These are phyloP conservation scores for Kwoniella mangroviensis DNA, from an alignment of 768 basidiomycete species.

Conservation along the genomic window DNA sequence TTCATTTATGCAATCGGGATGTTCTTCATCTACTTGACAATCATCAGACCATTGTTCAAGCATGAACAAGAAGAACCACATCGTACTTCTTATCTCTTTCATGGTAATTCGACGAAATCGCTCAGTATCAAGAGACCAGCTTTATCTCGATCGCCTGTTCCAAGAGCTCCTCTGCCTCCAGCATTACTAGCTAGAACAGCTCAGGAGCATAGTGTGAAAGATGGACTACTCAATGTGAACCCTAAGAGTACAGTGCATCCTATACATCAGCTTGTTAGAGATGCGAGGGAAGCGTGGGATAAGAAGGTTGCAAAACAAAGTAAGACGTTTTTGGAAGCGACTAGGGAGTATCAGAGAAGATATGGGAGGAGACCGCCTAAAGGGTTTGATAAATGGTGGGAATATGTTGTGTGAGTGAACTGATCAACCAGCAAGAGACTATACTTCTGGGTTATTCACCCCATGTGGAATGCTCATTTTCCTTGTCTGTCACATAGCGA, in stretches of 20 bases:
- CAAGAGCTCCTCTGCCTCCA: constrained; percentile 12
- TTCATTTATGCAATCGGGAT: constrained; percentile 3
- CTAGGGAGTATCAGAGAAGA: constrained; percentile 58
- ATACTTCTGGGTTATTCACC: too few species aligned
- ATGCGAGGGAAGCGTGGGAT: constrained; percentile 50
- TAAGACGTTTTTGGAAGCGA: constrained; percentile 58
- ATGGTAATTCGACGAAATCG: neutral
- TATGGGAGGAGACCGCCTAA: constrained; percentile 57
- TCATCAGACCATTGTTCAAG: neutral
- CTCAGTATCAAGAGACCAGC: neutral
- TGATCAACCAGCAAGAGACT: too few species aligned
- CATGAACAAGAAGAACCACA: neutral
- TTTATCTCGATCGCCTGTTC: neutral
- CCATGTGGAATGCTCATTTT: too few species aligned
- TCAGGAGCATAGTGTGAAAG: constrained; percentile 30
- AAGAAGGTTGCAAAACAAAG: constrained; percentile 58
- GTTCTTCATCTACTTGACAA: neutral
- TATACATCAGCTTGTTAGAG: constrained; percentile 54
- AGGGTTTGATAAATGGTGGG: constrained; percentile 63
- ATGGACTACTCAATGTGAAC: constrained; percentile 53
- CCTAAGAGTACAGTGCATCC: constrained; percentile 47
- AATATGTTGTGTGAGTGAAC: constrained; percentile 35
- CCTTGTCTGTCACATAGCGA: constrained; percentile 9
- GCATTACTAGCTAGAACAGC: constrained; percentile 8
- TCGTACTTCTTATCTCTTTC: neutral